A percentile compares a stretch with the other conserved stretches of the same genome.
These are phyloP conservation scores for Podila clonocystis DNA, from an alignment of 192 early-diverging fungal species.

Conservation along the genomic window DNA sequence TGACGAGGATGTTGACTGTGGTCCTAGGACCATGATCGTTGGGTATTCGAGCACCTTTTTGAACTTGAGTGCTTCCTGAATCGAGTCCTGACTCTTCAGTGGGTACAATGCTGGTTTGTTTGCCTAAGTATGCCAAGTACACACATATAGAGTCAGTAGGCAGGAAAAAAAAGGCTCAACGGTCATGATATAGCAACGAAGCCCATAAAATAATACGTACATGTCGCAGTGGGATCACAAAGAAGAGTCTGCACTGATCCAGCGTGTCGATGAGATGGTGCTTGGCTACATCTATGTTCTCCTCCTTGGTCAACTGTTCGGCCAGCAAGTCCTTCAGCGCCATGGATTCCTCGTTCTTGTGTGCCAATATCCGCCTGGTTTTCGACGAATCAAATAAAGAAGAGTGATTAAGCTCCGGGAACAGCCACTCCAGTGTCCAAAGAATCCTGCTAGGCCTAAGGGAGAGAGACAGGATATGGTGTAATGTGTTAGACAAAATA, in stretches of 20 bases:
- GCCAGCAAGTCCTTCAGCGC: slow-evolving; percentile 15
- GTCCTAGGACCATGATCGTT: slow-evolving; percentile 51
- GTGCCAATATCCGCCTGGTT: slow-evolving; percentile 24
- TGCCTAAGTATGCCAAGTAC: slow-evolving; percentile 24
- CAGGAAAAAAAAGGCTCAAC: neutral
- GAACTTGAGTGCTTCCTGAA: slow-evolving; percentile 56
- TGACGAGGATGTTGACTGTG: neutral
- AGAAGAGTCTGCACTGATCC: slow-evolving; percentile 52
- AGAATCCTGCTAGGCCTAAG: slow-evolving; percentile 51
- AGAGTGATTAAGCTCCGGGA: slow-evolving; percentile 21
- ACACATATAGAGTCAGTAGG: slow-evolving; percentile 21
- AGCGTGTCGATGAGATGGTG: slow-evolving; percentile 5
- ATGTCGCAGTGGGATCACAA: slow-evolving; percentile 53
- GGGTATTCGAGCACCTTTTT: slow-evolving; percentile 64
- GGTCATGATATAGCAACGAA: too few relatives aligned
- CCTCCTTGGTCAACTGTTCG: slow-evolving; percentile 5
- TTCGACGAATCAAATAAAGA: neutral
- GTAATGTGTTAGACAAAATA: neutral
- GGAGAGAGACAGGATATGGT: neutral
- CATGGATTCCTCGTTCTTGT: slow-evolving; percentile 30
- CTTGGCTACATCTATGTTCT: slow-evolving; percentile 18
- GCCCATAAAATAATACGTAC: slow-evolving; percentile 14
- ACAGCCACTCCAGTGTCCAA: slow-evolving; percentile 60
- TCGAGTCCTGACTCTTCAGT: slow-evolving; percentile 38
- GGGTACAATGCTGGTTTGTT: slow-evolving; percentile 59